phyloP scores from a whole-genome alignment of 2,329 filamentous ascomycete species.

The Paecilomyces formosus region DNA sequence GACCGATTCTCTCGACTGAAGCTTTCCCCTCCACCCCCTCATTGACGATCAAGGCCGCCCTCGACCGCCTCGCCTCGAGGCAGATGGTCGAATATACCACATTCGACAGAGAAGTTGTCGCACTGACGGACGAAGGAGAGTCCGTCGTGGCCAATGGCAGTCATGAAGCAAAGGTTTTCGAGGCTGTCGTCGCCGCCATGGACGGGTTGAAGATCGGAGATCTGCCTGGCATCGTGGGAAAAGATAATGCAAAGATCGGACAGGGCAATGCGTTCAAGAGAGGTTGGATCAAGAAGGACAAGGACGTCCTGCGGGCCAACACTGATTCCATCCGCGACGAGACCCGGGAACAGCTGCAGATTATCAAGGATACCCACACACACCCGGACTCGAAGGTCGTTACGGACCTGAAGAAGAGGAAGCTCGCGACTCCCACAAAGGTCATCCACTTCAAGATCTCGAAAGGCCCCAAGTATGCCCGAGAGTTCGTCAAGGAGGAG shows the following conservation, averaged over 20 bases:
- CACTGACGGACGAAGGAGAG: slow-evolving; percentile 68
- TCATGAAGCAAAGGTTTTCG: slow-evolving; percentile 76
- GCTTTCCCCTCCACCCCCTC: slow-evolving; percentile 61
- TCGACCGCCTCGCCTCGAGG: slow-evolving; percentile 77
- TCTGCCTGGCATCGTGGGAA: slow-evolving; percentile 44
- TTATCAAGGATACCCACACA: slow-evolving; percentile 62
- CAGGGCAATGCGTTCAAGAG: slow-evolving; percentile 86
- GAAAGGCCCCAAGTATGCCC: slow-evolving; percentile 83
- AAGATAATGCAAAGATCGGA: slow-evolving; percentile 56
- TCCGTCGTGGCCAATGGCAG: slow-evolving; percentile 67
- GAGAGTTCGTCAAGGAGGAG: slow-evolving; percentile 84
- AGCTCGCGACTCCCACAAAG: slow-evolving; percentile 78
- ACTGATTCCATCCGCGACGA: slow-evolving; percentile 71
- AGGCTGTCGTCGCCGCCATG: slow-evolving; percentile 61
- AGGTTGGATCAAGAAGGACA: slow-evolving; percentile 61
- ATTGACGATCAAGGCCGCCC: slow-evolving; percentile 69
- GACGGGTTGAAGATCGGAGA: slow-evolving; percentile 78
- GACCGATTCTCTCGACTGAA: slow-evolving; percentile 59
- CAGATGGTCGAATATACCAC: slow-evolving; percentile 84
- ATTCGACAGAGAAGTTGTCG: slow-evolving; percentile 67
- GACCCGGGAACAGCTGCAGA: slow-evolving; percentile 67
- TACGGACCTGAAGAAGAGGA: slow-evolving; percentile 82
- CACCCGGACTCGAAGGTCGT: slow-evolving; percentile 68
- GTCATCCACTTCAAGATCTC: slow-evolving; percentile 73
- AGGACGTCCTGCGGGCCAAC: slow-evolving; percentile 46